Conservation (phyloP, 108 stramenopile species). For the Fistulifera pelliculosa region DNA sequence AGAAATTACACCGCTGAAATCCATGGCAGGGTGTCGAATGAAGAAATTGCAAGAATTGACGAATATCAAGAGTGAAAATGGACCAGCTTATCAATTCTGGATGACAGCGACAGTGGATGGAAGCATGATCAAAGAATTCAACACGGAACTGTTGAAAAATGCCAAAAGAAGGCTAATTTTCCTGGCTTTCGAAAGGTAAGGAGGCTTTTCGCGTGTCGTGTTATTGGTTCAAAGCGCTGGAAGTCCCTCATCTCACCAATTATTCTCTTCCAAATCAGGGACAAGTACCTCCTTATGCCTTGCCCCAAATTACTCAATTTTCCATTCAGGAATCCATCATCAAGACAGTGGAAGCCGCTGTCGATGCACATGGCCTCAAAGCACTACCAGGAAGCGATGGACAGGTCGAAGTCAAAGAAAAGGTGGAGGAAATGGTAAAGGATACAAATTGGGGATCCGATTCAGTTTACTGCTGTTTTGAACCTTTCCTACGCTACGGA, state of each 20-base stretch:
- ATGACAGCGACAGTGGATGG: conserved; percentile 49
- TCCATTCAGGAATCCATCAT: conserved; percentile 74
- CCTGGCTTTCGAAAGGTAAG: conserved; percentile 77
- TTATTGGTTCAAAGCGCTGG: background rate
- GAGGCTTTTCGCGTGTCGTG: background rate
- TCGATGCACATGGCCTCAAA: conserved; percentile 77
- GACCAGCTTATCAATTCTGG: conserved; percentile 64
- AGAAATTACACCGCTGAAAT: conserved; percentile 41
- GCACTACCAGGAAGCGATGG: conserved; percentile 36
- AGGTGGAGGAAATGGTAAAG: conserved; percentile 66
- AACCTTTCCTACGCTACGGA: conserved; percentile 50
- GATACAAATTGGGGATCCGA: conserved; percentile 53
- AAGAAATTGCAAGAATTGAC: conserved; percentile 58
- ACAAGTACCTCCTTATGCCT: conserved; percentile 78
- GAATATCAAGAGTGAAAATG: conserved; percentile 29
- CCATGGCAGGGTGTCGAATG: conserved; percentile 50
- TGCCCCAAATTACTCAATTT: conserved; percentile 71
- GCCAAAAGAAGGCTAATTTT: conserved; percentile 77
- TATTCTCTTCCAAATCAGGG: conserved; percentile 22
- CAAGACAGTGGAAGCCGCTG: conserved; percentile 56
- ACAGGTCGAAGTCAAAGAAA: conserved; percentile 60
- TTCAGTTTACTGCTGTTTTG: conserved; percentile 70
- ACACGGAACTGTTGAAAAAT: conserved; percentile 61
- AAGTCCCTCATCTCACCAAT: background rate
- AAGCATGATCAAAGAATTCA: conserved; percentile 44